These are phyloP conservation scores for Aphanomyces astaci DNA, from an alignment of 352 stramenopile species.

Conservation along the genomic window DNA sequence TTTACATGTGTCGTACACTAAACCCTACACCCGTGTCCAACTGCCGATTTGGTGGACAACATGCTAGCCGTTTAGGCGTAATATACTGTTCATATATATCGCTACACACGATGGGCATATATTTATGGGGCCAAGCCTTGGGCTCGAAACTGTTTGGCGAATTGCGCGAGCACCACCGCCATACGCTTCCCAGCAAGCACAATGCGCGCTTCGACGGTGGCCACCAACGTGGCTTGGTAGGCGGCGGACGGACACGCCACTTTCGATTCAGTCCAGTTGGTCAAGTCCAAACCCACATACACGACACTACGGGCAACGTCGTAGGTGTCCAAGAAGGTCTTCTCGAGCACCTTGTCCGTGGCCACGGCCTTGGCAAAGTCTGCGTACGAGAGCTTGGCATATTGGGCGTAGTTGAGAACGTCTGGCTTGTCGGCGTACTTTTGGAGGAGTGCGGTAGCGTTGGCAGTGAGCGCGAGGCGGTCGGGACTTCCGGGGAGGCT, in stretches of 20 bases:
- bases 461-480: slow-evolving; percentile 24
- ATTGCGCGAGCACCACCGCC: slow-evolving; percentile 33
- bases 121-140: not conserved
- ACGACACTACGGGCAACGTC: slow-evolving; percentile 34
- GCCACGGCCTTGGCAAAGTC: slow-evolving; percentile 35
- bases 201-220: slow-evolving; percentile 42
- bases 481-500: slow-evolving; percentile 14
- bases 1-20: too few species aligned
- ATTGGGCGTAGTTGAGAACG: slow-evolving; percentile 37
- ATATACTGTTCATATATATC: too few species aligned
- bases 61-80: too few species aligned
- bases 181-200: slow-evolving; percentile 47
- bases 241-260: slow-evolving; percentile 35
- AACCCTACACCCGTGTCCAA: too few species aligned
- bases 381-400: slow-evolving; percentile 33
- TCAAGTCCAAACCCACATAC: slow-evolving; percentile 40
- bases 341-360: slow-evolving; percentile 28
- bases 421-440: slow-evolving; percentile 26
- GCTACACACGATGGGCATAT: too few species aligned
- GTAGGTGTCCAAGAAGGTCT: slow-evolving; percentile 39
- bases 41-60: too few species aligned
- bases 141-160: not conserved
- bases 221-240: slow-evolving; percentile 34
- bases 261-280: slow-evolving; percentile 25
- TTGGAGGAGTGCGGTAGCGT: slow-evolving; percentile 43